Evolutionary conservation across 495 filamentous ascomycete genomes (phyloP).

Genomic region (Neurospora sp.): DNA sequence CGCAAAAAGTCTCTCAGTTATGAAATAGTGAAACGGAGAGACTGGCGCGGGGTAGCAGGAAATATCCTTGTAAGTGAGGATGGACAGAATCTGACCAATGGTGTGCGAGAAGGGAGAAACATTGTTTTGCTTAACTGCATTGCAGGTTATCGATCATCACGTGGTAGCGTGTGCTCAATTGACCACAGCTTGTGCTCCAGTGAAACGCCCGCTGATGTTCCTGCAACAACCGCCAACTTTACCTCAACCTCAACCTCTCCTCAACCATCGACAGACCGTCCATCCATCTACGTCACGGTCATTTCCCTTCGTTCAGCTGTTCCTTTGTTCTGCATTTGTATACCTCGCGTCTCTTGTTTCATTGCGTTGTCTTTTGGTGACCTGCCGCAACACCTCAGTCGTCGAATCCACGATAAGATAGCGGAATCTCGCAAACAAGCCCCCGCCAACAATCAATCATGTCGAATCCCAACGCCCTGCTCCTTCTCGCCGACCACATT

Average conservation of each 20-base stretch:
- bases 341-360: background rate
- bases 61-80: background rate
- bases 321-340: background rate
- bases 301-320: background rate
- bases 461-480: conserved; percentile 54
- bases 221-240: background rate
- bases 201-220: background rate
- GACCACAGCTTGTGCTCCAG: background rate
- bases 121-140: background rate
- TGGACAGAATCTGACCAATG: background rate
- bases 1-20: too few relatives aligned
- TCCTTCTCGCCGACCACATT: conserved; percentile 68
- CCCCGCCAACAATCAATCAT: conserved; percentile 22
- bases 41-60: too few relatives aligned
- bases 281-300: background rate
- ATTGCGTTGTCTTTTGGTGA: background rate
- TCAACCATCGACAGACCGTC: background rate
- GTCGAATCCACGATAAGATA: background rate
- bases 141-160: background rate
- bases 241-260: background rate
- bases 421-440: background rate
- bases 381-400: background rate
- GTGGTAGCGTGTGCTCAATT: background rate
- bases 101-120: too few relatives aligned
- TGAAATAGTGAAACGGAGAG: too few relatives aligned